Conservation (phyloP, 805 yeast genomes). For the Deakozyma indianensis region DNA sequence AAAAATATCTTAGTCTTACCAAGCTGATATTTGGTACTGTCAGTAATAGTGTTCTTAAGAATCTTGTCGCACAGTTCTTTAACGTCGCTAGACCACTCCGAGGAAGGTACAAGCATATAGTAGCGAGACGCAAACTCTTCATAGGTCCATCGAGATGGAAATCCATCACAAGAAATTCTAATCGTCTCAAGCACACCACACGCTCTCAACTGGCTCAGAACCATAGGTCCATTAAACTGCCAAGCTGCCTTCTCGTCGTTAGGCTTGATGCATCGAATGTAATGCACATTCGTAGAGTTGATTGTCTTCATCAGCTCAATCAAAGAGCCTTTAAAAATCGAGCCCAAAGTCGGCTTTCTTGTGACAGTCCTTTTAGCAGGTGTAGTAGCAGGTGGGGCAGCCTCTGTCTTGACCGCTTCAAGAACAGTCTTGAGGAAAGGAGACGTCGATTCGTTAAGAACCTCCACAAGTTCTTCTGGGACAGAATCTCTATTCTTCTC, state of each 20-base stretch:
- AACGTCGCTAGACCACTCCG: slow-evolving; percentile 44
- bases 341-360: slow-evolving; percentile 86
- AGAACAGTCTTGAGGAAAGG: slow-evolving; percentile 51
- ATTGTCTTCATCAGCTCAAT: slow-evolving; percentile 89
- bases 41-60: slow-evolving; percentile 41
- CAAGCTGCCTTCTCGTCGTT: slow-evolving; percentile 89
- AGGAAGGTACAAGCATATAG: slow-evolving; percentile 65
- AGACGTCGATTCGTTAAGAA: slow-evolving; percentile 56
- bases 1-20: slow-evolving; percentile 92
- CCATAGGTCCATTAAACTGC: slow-evolving; percentile 93
- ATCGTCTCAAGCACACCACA: slow-evolving; percentile 98
- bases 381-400: slow-evolving; percentile 11
- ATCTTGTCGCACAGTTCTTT: slow-evolving; percentile 56
- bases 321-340: slow-evolving; percentile 82
- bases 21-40: slow-evolving; percentile 60
- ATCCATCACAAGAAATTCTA: slow-evolving; percentile 93
- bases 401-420: slow-evolving; percentile 24
- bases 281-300: slow-evolving; percentile 89
- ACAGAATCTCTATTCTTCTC: slow-evolving; percentile 97
- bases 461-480: slow-evolving; percentile 87
- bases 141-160: slow-evolving; percentile 92
- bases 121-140: slow-evolving; percentile 85
- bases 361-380: slow-evolving; percentile 32
- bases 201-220: slow-evolving; percentile 85
- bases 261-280: slow-evolving; percentile 94